These are phyloP conservation scores for Vaccinium vitisidaea DNA, from an alignment of 148 eudicot species.

Conservation along the genomic window DNA sequence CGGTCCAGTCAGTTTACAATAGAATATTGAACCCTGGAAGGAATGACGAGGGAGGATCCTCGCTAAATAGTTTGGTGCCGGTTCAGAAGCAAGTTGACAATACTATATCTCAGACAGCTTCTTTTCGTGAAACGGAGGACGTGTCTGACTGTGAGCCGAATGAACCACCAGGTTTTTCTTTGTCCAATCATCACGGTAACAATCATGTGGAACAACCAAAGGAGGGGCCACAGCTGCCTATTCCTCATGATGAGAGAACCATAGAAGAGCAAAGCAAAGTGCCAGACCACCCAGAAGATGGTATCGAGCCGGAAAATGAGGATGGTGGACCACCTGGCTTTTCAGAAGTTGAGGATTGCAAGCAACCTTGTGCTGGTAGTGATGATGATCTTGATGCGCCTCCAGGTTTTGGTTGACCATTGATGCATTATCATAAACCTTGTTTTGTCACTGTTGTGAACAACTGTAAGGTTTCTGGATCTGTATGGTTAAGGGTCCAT, in stretches of 20 bases:
- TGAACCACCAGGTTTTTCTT: conserved; percentile 52
- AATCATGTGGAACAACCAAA: conserved; percentile 24
- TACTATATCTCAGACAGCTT: conserved; percentile 19
- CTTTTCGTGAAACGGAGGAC: conserved; percentile 26
- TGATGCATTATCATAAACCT: conserved; percentile 13
- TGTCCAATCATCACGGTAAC: conserved; percentile 22
- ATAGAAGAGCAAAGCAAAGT: conserved; percentile 25
- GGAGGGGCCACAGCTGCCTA: conserved; percentile 20
- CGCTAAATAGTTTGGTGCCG: conserved; percentile 20
- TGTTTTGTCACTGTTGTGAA: not conserved
- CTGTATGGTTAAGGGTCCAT: not conserved
- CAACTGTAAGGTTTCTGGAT: not conserved
- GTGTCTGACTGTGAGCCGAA: conserved; percentile 37
- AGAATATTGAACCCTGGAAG: conserved; percentile 48
- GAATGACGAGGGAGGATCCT: conserved; percentile 33
- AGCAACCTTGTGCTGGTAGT: conserved; percentile 30
- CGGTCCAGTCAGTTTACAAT: conserved; percentile 65
- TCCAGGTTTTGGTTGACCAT: conserved; percentile 68
- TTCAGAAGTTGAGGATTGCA: conserved; percentile 26
- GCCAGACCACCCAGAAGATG: conserved; percentile 18
- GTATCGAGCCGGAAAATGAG: conserved; percentile 15
- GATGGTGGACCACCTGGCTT: conserved; percentile 48
- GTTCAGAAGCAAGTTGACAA: conserved; percentile 20
- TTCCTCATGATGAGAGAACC: conserved; percentile 22
- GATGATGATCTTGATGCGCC: conserved; percentile 87